Conservation (phyloP, 2,329 filamentous ascomycete species). For the Metarhizium album region DNA sequence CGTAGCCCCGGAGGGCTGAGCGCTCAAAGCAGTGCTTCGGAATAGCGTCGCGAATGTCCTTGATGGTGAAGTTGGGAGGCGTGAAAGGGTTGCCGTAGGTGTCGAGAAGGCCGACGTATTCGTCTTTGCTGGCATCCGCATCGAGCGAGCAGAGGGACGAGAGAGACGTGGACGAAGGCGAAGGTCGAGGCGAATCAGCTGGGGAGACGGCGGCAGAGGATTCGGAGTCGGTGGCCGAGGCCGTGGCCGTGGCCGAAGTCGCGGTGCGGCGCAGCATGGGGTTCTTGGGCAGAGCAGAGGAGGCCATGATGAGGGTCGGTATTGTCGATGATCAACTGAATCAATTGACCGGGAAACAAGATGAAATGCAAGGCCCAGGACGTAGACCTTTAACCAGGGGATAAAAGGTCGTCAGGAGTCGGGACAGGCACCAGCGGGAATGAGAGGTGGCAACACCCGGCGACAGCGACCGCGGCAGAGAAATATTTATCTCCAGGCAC, state of each 20-base stretch:
- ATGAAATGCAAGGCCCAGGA: neutral
- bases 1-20: conserved; percentile 62
- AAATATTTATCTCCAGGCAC: neutral
- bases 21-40: conserved; percentile 95
- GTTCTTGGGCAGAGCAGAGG: conserved; percentile 30
- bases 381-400: neutral
- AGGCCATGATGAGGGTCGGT: conserved; percentile 34
- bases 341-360: neutral
- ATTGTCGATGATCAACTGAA: neutral
- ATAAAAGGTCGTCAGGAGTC: neutral
- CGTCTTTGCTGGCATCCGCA: conserved; percentile 25
- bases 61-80: conserved; percentile 92
- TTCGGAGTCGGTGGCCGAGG: conserved; percentile 34
- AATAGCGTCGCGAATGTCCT: conserved; percentile 93
- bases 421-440: neutral
- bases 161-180: conserved; percentile 79
- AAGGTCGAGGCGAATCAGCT: conserved; percentile 46
- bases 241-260: conserved; percentile 35
- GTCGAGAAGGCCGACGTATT: conserved; percentile 64
- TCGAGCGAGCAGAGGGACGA: conserved; percentile 72
- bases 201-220: conserved; percentile 49
- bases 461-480: neutral
- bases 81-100: conserved; percentile 93
- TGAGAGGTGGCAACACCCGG: neutral
- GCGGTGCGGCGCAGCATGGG: conserved; percentile 37